Evolutionary conservation across 73 alveolate species (phyloP), one percentile per base, ranked within the genome.

Genomic region (Breviolum minutum): DNA sequence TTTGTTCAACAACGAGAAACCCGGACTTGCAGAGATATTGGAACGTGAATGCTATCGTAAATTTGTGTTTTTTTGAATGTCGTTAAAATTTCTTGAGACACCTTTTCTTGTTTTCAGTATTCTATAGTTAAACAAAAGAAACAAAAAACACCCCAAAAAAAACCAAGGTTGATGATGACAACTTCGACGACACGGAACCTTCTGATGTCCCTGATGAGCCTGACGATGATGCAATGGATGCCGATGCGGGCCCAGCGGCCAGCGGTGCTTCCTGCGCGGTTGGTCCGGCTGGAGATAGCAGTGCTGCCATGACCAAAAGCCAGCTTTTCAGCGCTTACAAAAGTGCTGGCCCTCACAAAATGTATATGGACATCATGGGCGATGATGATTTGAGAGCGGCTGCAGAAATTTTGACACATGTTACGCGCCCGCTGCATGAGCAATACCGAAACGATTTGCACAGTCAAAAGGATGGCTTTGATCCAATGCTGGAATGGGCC

Each of bases 171-270:
- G 76, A 84, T 0, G 76, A 54, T 13, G 87, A 27, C 29, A 27
- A 79, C 9, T 14, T 7, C 7, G 63, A 77, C 61, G 86, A 77
- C 22, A 5, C 8, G 24, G 87, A 27, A 30, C 64, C 87, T 79
- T 11, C 74, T 13, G 17, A 66, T 17, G 74, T 13, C 74, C 11
- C 11, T 66, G 74, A 11, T 66, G 74, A 11, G 11, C 24, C 11
- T 66, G 74, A 66, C 48, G 86, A 76, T 24, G 86, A 76, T 8
- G 86, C 61, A 76, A 54, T 12, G 19, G 93, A 84, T 22, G 93
- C 93, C 9, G 76, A 71, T 10, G 27, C 54, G 93, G 93, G 76
- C 19, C 24, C 74, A 14, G 93, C 40, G 19, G 93, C 76, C 93
- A n/a, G 61, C 63, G 30, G 54, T 10, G 13, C 69, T 48, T 4